These are phyloP conservation scores for Kokia cookei DNA, from an alignment of 441 rosid genomes.

Conservation along the genomic window DNA sequence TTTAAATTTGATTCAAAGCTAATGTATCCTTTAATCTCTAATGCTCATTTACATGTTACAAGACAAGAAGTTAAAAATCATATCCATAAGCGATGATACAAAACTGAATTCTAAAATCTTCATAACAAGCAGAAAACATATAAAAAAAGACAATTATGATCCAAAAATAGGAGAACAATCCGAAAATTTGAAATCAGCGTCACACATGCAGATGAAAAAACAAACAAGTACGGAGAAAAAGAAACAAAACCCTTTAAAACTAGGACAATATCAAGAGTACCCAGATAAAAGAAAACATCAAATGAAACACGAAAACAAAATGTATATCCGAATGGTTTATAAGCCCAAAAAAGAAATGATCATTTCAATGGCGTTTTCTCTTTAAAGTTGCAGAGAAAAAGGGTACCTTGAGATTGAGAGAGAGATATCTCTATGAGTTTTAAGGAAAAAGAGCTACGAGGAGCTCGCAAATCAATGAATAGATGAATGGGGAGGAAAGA, in stretches of 20 bases:
- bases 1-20: neutral
- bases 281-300: constrained; percentile 12
- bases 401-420: constrained; percentile 11
- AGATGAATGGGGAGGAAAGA: neutral
- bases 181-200: neutral
- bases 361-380: neutral
- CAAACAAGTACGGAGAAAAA: neutral
- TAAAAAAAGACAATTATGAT: neutral
- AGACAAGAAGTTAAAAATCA: constrained; percentile 4
- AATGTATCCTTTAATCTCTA: neutral
- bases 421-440: constrained; percentile 7
- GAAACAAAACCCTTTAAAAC: constrained; percentile 13
- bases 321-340: constrained; percentile 16
- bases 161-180: neutral
- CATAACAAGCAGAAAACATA: neutral
- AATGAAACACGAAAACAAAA: neutral
- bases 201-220: constrained; percentile 24
- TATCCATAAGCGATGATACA: neutral
- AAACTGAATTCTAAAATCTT: neutral
- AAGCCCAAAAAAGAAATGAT: neutral
- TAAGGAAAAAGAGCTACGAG: neutral
- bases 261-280: constrained; percentile 8
- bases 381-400: neutral
- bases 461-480: constrained; percentile 19
- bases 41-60: neutral